Evolutionary conservation across 768 basidiomycete genomes (phyloP), one percentile per base, ranked within the genome.

Genomic region (Kondoa malvinella): DNA sequence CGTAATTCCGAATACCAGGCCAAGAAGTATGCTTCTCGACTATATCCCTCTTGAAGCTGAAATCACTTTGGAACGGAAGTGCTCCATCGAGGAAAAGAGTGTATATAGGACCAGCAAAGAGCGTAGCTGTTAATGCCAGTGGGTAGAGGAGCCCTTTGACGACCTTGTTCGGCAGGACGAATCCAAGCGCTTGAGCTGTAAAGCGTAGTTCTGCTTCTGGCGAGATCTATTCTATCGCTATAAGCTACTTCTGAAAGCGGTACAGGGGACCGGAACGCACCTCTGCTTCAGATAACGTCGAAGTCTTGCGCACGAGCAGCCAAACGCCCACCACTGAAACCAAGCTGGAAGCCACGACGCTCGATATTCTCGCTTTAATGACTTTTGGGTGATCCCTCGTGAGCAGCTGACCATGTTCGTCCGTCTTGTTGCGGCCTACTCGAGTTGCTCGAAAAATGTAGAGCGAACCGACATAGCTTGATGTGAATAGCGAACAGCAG

Each of bases 341-440:
- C 0, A 82, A 56, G 1, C 88, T 89, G 57, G 86, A 85, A 30
- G 82, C 57, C 29, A 79, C 79, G 2, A 86, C 91, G 2, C 87
- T 86, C 17, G 80, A 74, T 65, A 95, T 78, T 26, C 94, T 81
- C 3, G 87, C 85, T n/a, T 81, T 80, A 69, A 97, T 91, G 3
- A 94, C 88, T 50, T 82, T 82, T 0, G 91, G 86, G 73, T 94
- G 87, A 61, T 69, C 69, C n/a, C 69, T n/a, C 1, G 67, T 65
- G 16, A 70, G 69, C 4, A 57, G 31, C 26, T 57, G 30, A 14
- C 67, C 69, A 4, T 29, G 57, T 33, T 32, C 63, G 31, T 70
- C 66, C 29, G 25, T 17, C 31, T 67, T 21, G 16, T 58, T 34
- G 15, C 66, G 60, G 4, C 69, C 69, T n/a, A 65, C 59, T 15